phyloP scores from a whole-genome alignment of 2,329 filamentous ascomycete species.

The Cladosporium colombiae region DNA sequence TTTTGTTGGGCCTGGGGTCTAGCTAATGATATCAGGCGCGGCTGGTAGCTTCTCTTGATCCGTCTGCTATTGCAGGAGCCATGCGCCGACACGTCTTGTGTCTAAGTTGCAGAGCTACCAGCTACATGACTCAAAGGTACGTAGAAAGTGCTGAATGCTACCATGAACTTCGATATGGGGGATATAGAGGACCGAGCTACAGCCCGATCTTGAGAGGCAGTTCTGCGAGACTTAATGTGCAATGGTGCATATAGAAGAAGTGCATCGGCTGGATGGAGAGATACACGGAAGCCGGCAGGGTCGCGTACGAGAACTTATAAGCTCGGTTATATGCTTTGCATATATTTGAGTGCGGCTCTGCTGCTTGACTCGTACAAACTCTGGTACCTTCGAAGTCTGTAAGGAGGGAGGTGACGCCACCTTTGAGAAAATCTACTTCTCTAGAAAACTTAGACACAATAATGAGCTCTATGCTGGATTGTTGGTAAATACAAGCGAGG shows the following conservation, averaged over 20 bases:
- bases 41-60: no score
- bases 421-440: not conserved
- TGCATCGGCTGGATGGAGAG: not conserved
- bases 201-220: no score
- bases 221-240: no score
- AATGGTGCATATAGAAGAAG: not conserved
- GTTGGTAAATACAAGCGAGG: not conserved
- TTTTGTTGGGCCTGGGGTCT: no score
- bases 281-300: not conserved
- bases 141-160: no score
- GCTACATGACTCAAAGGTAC: no score
- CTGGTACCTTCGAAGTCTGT: not conserved
- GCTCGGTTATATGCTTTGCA: not conserved
- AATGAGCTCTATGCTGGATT: not conserved
- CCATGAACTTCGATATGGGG: no score
- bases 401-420: not conserved
- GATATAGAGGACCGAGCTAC: no score
- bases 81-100: no score
- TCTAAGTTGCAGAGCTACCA: no score
- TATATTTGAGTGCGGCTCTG: not conserved
- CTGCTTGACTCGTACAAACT: not conserved
- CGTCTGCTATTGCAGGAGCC: no score
- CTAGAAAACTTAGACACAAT: not conserved
- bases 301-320: not conserved
- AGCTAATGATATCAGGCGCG: no score